Evolutionary conservation across 768 basidiomycete species (phyloP), one percentile per base, ranked within the genome.

Genomic region (Leccinum variicolor): DNA sequence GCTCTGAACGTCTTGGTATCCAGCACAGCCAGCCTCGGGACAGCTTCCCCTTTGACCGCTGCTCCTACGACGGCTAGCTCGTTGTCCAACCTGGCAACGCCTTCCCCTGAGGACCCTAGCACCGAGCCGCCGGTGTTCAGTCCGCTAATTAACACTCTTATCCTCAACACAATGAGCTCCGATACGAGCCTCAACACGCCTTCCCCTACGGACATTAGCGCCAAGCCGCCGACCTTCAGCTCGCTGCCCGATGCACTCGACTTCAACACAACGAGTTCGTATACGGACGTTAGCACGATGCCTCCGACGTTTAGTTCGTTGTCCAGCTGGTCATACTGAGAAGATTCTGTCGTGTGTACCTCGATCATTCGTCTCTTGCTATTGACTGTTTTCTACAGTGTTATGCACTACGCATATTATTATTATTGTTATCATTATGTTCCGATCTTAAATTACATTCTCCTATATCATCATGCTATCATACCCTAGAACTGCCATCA

Each of bases 231-330:
- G 8, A n/a, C 36, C 39, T n/a, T 39, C n/a, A 39, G 39, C 39
- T n/a, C 39, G 39, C 39, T n/a, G 8, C 39, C 39, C n/a, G n/a
- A 39, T 39, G 39, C 39, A 17, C 39, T 39, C 8, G 52, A 23
- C 46, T 19, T 54, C 23, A 52, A 50, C 15, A 51, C 2, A 23
- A 64, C 64, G 10, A 61, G 47, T 43, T 47, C 48, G 14, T 54
- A 51, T 17, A 50, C 56, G n/a, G 66, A 66, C 36, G 53, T 68
- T 4, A 63, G 52, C 45, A 64, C 57, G 21, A 60, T 64, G 51
- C 55, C 65, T 11, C 47, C 62, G 26, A 60, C 58, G 25, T 45
- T 57, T 25, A 62, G 60, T 23, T 54, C 54, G 3, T 49, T 62
- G 26, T 55, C 57, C 33, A 52, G 55, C 31, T 50, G 13, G 19